Base-by-base conservation (phyloP, 2,329 filamentous ascomycete genomes). In the Aureobasidium subglaciale region DNA sequence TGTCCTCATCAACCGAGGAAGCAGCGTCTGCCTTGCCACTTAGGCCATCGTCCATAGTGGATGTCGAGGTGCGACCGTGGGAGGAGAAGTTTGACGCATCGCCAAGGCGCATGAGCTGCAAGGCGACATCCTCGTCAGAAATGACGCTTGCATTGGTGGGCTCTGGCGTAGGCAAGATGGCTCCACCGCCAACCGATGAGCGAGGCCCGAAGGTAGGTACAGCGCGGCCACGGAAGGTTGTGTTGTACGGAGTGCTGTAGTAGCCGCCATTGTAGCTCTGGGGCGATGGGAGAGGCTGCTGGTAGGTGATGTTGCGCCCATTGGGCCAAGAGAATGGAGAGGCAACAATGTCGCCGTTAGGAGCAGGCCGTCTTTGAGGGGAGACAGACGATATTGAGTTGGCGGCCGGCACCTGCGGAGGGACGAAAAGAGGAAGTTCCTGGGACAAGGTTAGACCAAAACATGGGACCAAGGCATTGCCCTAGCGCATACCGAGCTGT, bases 311-410 rank as follows among this genome's bases (percentile, higher is more conserved):
- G 5, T 87, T 87, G 64, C 90, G 88, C 64, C 93, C 88, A 49
- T 83, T 83, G 25, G 84, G 82, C 63, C 85, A 83, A 48, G 86
- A 81, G 67, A 88, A 95, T 6, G 59, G 59, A 27, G 59, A 60
- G 37, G 76, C 95, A 70, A 67, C 86, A 70, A 68, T 86, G 75
- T 75, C 88, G 77, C 75, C 87, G 71, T 74, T 88, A 73, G 88
- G 81, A 72, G 87, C 78, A 43, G 50, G 37, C 49, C 90, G 88
- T 66, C 92, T 86, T 67, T 90, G 89, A 59, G 92, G 92, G 25
- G 92, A 97, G 50, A 95, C 87, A 18, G 92, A 97, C n/a, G 91
- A 92, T 65, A 92, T 90, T n/a, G 92, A 96, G n/a, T 88, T 87
- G 49, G 90, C 86, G 63, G 92, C 87, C 46, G 92, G 92, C 74